phyloP scores from a whole-genome alignment of 2,329 filamentous ascomycete species.

The Cladosporium sp. region DNA sequence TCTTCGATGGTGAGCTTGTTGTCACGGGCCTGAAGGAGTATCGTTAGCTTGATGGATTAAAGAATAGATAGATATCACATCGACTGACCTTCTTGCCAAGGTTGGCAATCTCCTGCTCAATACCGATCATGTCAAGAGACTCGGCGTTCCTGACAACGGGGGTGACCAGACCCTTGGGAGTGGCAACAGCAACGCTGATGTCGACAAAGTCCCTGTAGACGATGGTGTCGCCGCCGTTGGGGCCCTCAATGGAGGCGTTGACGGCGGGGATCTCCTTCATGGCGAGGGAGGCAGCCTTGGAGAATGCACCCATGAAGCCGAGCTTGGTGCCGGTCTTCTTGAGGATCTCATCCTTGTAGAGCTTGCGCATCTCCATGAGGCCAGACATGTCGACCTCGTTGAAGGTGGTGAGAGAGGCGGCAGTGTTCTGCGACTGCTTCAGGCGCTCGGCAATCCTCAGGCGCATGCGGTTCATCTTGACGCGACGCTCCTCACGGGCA shows the following conservation, averaged over 20 bases:
- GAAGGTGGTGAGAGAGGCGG: slow-evolving; percentile 95
- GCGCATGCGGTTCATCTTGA: slow-evolving; percentile 99
- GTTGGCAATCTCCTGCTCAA: slow-evolving; percentile 88
- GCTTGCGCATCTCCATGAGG: slow-evolving; percentile 93
- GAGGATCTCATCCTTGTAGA: slow-evolving; percentile 93
- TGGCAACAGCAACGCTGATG: slow-evolving; percentile 94
- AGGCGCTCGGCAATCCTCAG: slow-evolving; percentile 94
- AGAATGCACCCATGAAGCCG: slow-evolving; percentile 99
- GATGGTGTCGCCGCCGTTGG: slow-evolving; percentile 92
- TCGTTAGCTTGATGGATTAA: slow-evolving; percentile 16
- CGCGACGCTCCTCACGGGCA: slow-evolving; percentile 81
- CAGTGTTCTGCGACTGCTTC: slow-evolving; percentile 99
- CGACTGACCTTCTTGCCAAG: slow-evolving; percentile 83
- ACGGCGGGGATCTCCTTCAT: slow-evolving; percentile 94
- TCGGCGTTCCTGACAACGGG: slow-evolving; percentile 95
- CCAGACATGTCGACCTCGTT: slow-evolving; percentile 99
- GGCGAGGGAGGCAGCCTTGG: slow-evolving; percentile 82
- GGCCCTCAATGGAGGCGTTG: slow-evolving; percentile 95
- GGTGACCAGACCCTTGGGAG: slow-evolving; percentile 95
- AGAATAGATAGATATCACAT: slow-evolving; percentile 3
- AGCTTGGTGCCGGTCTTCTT: slow-evolving; percentile 98
- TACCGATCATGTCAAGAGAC: slow-evolving; percentile 79
- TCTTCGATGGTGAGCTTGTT: slow-evolving; percentile 98
- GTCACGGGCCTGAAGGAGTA: slow-evolving; percentile 70
- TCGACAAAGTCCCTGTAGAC: slow-evolving; percentile 98